Evolutionary conservation across 2,329 filamentous ascomycete species (phyloP).

Genomic region (Claviceps africana): DNA sequence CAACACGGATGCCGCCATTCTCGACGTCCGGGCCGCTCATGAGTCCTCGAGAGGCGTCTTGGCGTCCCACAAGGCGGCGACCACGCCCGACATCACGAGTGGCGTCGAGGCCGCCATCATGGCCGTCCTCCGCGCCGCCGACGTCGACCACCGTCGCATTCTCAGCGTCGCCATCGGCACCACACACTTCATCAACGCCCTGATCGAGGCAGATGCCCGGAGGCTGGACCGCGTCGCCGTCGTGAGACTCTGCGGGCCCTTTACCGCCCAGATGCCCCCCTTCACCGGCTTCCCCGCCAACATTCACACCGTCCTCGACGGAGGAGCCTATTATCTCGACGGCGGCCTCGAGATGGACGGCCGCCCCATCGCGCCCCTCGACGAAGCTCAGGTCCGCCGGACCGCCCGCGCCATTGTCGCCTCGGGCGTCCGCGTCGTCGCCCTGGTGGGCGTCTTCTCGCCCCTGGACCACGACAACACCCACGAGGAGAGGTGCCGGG

Average conservation of each 20-base stretch:
- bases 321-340: slow-evolving; percentile 26
- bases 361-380: slow-evolving; percentile 25
- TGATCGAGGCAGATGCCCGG: slow-evolving; percentile 30
- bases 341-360: slow-evolving; percentile 36
- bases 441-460: slow-evolving; percentile 31
- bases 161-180: slow-evolving; percentile 36
- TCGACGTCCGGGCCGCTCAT: slow-evolving; percentile 25
- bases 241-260: slow-evolving; percentile 30
- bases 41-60: slow-evolving; percentile 25
- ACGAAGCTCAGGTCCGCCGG: slow-evolving; percentile 23
- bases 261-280: slow-evolving; percentile 28
- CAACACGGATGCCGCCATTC: slow-evolving; percentile 30
- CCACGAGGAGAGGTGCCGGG: slow-evolving; percentile 26
- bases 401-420: slow-evolving; percentile 19
- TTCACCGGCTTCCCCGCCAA: slow-evolving; percentile 31
- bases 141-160: slow-evolving; percentile 23
- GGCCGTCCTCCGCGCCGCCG: slow-evolving; percentile 25
- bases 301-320: slow-evolving; percentile 26
- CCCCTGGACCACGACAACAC: slow-evolving; percentile 27
- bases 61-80: slow-evolving; percentile 34
- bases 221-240: slow-evolving; percentile 31
- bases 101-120: slow-evolving; percentile 33
- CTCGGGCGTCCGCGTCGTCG: slow-evolving; percentile 23
- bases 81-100: slow-evolving; percentile 34
- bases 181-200: slow-evolving; percentile 35